Evolutionary conservation across 2,329 filamentous ascomycete species (phyloP), one percentile per base, ranked within the genome.

Genomic region (Pestalotiopsis sp.): DNA sequence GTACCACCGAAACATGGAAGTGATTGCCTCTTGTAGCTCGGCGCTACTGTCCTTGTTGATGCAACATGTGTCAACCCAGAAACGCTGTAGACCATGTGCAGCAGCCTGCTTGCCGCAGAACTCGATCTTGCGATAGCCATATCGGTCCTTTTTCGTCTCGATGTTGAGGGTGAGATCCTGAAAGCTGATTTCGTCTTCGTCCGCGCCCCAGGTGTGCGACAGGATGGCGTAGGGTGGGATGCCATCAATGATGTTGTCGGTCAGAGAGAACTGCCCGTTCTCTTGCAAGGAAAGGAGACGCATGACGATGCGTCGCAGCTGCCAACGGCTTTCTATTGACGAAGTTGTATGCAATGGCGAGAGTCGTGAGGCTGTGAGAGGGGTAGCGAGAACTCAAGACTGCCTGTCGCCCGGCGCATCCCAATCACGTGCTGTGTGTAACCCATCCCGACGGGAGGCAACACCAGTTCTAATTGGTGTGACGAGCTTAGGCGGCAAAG

Each of bases 1-100:
- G 66, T 74, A 75, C 66, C 71, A 72, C 20, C 36, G 57, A 58
- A 67, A 74, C 70, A 74, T 74, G 17, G 71, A 70, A 27, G 71
- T 71, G 38, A 74, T 70, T 9, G 72, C 68, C 45, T 75, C 73
- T 36, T 69, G 71, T 7, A 74, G 45, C 63, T 75, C 73, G 1
- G 20, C 13, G 13, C 20, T 25, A 67, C 64, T 69, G 4, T 68
- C 67, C 45, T 72, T 75, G 71, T 75, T 70, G 58, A 75, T 66
- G 2, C 63, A 66, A 9, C 63, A 66, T 9, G 41, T 66, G 25
- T 67, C 65, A 2, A 67, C 31, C 65, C 65, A 67, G 20, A 67
- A 61, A 56, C 61, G 25, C 23, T 61, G 12, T 1, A 67, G 17
- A n/a, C 2, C 65, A 45, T 67, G 52, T 7, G 14, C 20, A 2